These are phyloP conservation scores for Tylopilus plumbeoviolaceoides DNA, from an alignment of 768 basidiomycete species.

Conservation along the genomic window DNA sequence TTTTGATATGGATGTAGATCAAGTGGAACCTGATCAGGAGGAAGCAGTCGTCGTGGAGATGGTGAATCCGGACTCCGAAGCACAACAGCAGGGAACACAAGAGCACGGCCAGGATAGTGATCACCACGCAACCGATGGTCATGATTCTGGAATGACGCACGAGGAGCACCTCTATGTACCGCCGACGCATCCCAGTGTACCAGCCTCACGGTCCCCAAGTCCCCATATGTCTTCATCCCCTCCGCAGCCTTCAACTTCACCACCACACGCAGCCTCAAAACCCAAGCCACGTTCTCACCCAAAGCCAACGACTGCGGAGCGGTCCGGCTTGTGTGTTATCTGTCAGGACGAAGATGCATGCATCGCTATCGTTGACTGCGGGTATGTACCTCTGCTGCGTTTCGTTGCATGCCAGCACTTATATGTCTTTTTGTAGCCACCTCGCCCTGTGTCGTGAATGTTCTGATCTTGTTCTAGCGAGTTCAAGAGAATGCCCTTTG, in stretches of 20 bases:
- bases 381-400: slow-evolving; percentile 45
- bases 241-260: slow-evolving; percentile 26
- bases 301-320: slow-evolving; percentile 38
- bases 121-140: not conserved
- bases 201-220: slow-evolving; percentile 7
- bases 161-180: slow-evolving; percentile 4
- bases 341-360: slow-evolving; percentile 95
- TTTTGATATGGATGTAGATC: slow-evolving; percentile 17
- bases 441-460: slow-evolving; percentile 75
- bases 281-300: slow-evolving; percentile 32
- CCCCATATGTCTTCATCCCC: slow-evolving; percentile 18
- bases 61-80: slow-evolving; percentile 18
- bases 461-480: slow-evolving; percentile 73
- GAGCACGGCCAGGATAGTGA: not conserved
- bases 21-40: slow-evolving; percentile 22
- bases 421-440: slow-evolving; percentile 46
- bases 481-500: slow-evolving; percentile 83
- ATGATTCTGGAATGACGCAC: slow-evolving; percentile 1
- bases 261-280: slow-evolving; percentile 32
- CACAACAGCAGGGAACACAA: not conserved
- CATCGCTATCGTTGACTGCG: slow-evolving; percentile 92
- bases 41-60: slow-evolving; percentile 15
- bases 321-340: slow-evolving; percentile 80
- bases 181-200: not conserved
- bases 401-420: not conserved